Percentiles rank a stretch among this genome's conserved stretches.
These are phyloP conservation scores for Fusarium metavorans DNA, from an alignment of 2,329 filamentous ascomycete genomes.

Conservation along the genomic window DNA sequence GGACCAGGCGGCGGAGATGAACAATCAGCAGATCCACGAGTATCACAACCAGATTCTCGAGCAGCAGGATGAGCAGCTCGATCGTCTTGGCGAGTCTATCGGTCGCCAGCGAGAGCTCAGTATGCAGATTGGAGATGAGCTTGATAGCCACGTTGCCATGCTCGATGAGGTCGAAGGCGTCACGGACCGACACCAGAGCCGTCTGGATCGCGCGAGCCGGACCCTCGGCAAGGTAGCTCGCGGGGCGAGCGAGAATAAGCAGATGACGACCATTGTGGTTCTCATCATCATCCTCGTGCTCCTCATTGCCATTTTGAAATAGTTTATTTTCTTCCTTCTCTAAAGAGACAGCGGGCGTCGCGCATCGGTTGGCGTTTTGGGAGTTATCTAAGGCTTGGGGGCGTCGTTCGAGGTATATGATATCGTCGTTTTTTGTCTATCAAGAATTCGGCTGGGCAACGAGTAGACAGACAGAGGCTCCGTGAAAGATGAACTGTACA, in stretches of 20 bases:
- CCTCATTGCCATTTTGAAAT: slow-evolving; percentile 86
- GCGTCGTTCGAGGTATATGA: slow-evolving; percentile 3
- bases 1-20: slow-evolving; percentile 70
- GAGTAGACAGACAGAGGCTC: not conserved
- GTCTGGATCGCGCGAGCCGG: slow-evolving; percentile 80
- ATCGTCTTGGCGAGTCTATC: slow-evolving; percentile 86
- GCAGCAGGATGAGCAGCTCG: slow-evolving; percentile 96
- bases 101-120: slow-evolving; percentile 90
- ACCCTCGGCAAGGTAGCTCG: slow-evolving; percentile 78
- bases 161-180: slow-evolving; percentile 89
- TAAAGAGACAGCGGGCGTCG: slow-evolving; percentile 27
- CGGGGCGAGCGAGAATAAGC: slow-evolving; percentile 86
- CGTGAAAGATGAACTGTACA: slow-evolving; percentile 12
- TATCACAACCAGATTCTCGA: slow-evolving; percentile 84
- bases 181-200: slow-evolving; percentile 82
- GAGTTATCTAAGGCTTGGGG: slow-evolving; percentile 12
- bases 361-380: slow-evolving; percentile 40
- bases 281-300: slow-evolving; percentile 86
- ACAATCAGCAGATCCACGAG: slow-evolving; percentile 87
- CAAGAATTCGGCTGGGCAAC: not conserved
- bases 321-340: slow-evolving; percentile 33
- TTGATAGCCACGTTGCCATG: slow-evolving; percentile 89
- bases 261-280: slow-evolving; percentile 83
- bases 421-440: slow-evolving; percentile 2
- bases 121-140: slow-evolving; percentile 95